Evolutionary conservation across 768 basidiomycete genomes (phyloP).

Genomic region (Mycena galericulata): DNA sequence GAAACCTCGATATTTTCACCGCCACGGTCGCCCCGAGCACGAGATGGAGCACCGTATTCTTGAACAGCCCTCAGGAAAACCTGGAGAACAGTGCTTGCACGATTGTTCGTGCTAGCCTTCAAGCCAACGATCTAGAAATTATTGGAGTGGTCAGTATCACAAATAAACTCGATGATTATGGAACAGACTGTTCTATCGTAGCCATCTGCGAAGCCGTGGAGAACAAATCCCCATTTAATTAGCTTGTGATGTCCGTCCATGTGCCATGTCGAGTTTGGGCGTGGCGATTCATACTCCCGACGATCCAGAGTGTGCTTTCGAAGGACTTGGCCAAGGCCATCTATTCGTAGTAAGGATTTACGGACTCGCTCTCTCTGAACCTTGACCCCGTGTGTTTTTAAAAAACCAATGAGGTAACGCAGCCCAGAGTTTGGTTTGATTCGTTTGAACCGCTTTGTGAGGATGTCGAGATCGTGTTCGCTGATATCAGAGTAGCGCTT

Average conservation of each 20-base stretch:
- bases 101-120: conserved; percentile 33
- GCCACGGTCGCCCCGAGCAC: conserved; percentile 40
- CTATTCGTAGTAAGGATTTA: conserved; percentile 25
- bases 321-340: conserved; percentile 22
- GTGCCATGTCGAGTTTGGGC: conserved; percentile 39
- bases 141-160: too few species aligned
- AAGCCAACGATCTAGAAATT: conserved; percentile 26
- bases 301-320: conserved; percentile 33
- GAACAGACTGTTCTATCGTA: conserved; percentile 43
- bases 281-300: conserved; percentile 35
- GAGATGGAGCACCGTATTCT: conserved; percentile 35
- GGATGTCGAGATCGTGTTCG: conserved; percentile 34
- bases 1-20: conserved; percentile 44
- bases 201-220: conserved; percentile 47
- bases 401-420: conserved; percentile 40
- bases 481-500: conserved; percentile 31
- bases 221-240: conserved; percentile 41
- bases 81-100: conserved; percentile 20
- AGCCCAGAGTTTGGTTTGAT: conserved; percentile 40
- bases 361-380: conserved; percentile 36
- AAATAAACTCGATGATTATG: neutral
- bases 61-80: conserved; percentile 27
- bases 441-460: conserved; percentile 31
- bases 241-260: conserved; percentile 42
- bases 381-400: conserved; percentile 35